These are phyloP conservation scores for Taxawa tesnikishii DNA, from an alignment of 2,329 filamentous ascomycete species.

Conservation along the genomic window DNA sequence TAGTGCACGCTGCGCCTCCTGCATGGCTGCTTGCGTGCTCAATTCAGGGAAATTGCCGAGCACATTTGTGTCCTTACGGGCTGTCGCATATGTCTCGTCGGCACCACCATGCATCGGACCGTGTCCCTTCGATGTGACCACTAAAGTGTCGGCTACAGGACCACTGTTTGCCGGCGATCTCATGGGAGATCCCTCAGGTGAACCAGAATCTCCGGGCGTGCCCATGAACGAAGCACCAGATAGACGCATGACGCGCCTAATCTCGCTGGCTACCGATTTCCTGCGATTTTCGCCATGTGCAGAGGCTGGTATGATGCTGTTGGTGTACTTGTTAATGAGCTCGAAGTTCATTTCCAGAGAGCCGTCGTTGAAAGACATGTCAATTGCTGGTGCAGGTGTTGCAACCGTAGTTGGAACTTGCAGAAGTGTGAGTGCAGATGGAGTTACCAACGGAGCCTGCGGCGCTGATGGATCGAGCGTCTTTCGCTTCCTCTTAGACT, in stretches of 20 bases:
- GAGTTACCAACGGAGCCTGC: no score
- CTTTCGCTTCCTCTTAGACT: conserved; percentile 11
- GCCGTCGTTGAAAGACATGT: conserved; percentile 12
- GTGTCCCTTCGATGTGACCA: conserved; percentile 10
- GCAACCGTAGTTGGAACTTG: background rate
- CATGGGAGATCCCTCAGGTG: conserved; percentile 11
- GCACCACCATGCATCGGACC: background rate
- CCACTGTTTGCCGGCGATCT: conserved; percentile 6
- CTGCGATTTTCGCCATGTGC: conserved; percentile 8
- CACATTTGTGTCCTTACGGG: conserved; percentile 7
- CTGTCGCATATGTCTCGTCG: background rate
- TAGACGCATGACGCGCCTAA: background rate
- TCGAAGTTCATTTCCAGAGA: conserved; percentile 10
- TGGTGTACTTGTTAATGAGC: conserved; percentile 11
- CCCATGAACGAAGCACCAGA: conserved; percentile 10
- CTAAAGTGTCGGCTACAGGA: no score
- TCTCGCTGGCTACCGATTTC: conserved; percentile 3
- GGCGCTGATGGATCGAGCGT: conserved; percentile 2
- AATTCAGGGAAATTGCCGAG: conserved; percentile 16
- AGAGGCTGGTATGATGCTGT: conserved; percentile 3
- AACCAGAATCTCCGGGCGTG: conserved; percentile 13
- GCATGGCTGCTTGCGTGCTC: conserved; percentile 13
- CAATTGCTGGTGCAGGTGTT: conserved; percentile 10
- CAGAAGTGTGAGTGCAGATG: no score
- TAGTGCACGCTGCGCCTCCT: conserved; percentile 8